Percentiles rank a stretch among this genome's conserved stretches.
phyloP scores from a whole-genome alignment of 2,329 filamentous ascomycete species.

The Aspergillus candidus region DNA sequence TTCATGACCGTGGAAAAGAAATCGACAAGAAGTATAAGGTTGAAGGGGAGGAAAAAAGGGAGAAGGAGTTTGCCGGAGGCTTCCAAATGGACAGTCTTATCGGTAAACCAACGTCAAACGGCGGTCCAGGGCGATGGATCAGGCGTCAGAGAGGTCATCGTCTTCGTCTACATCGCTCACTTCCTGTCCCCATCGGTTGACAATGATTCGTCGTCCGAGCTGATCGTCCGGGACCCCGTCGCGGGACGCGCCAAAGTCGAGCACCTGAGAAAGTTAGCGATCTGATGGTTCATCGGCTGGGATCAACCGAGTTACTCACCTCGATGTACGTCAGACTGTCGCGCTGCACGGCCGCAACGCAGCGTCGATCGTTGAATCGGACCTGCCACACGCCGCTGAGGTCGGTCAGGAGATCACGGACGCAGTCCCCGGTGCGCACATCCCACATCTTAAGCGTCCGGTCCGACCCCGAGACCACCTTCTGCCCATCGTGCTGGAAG shows the following conservation, averaged over 20 bases:
- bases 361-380: slow-evolving; percentile 90
- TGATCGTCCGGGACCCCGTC: slow-evolving; percentile 75
- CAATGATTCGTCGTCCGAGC: slow-evolving; percentile 67
- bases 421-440: slow-evolving; percentile 81
- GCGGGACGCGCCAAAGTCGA: slow-evolving; percentile 91
- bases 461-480: slow-evolving; percentile 94
- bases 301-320: slow-evolving; percentile 51
- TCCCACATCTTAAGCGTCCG: slow-evolving; percentile 99
- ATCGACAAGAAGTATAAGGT: background rate
- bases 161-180: slow-evolving; percentile 30
- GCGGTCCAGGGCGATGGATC: slow-evolving; percentile 1
- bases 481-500: slow-evolving; percentile 94
- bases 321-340: slow-evolving; percentile 92
- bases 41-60: background rate
- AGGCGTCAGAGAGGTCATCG: slow-evolving; percentile 25
- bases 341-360: slow-evolving; percentile 92
- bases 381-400: slow-evolving; percentile 98
- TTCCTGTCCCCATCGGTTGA: slow-evolving; percentile 38
- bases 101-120: background rate
- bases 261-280: slow-evolving; percentile 57
- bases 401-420: slow-evolving; percentile 87
- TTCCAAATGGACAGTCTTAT: too few relatives aligned
- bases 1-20: slow-evolving; percentile 14
- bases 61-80: background rate
- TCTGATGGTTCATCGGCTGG: background rate